These are phyloP conservation scores for Komagataella kurtzmanii DNA, from an alignment of 805 yeast genomes.

Conservation along the genomic window DNA sequence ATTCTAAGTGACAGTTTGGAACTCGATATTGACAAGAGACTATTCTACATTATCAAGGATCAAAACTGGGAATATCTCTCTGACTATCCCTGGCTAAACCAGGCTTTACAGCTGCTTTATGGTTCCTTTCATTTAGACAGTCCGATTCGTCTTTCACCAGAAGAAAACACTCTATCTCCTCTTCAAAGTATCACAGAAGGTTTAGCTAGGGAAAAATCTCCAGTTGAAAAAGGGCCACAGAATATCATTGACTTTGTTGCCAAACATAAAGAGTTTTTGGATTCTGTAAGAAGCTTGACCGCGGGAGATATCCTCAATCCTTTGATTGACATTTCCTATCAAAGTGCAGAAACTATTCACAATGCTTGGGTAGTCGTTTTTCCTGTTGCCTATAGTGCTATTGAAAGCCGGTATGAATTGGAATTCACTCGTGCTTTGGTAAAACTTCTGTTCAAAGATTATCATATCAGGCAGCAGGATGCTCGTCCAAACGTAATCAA, in stretches of 20 bases:
- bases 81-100: slow-evolving; percentile 90
- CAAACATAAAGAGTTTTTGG: slow-evolving; percentile 12
- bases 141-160: slow-evolving; percentile 27
- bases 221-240: not conserved
- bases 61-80: slow-evolving; percentile 96
- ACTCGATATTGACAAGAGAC: slow-evolving; percentile 59
- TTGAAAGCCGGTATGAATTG: slow-evolving; percentile 67
- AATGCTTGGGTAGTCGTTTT: slow-evolving; percentile 74
- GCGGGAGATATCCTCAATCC: slow-evolving; percentile 59
- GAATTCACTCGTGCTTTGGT: slow-evolving; percentile 79
- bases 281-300: slow-evolving; percentile 17
- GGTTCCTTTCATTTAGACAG: slow-evolving; percentile 55
- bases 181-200: slow-evolving; percentile 29
- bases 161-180: slow-evolving; percentile 40
- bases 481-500: slow-evolving; percentile 79
- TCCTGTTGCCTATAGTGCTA: slow-evolving; percentile 64
- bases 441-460: slow-evolving; percentile 74
- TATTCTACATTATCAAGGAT: slow-evolving; percentile 80
- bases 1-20: slow-evolving; percentile 73
- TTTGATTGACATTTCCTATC: slow-evolving; percentile 67
- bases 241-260: slow-evolving; percentile 9
- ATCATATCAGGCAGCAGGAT: slow-evolving; percentile 83
- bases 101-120: slow-evolving; percentile 75
- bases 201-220: slow-evolving; percentile 4
- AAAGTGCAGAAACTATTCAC: slow-evolving; percentile 68